Conservation (phyloP, 2,329 filamentous ascomycete genomes). For the Exophiala phaeomuriformis region DNA sequence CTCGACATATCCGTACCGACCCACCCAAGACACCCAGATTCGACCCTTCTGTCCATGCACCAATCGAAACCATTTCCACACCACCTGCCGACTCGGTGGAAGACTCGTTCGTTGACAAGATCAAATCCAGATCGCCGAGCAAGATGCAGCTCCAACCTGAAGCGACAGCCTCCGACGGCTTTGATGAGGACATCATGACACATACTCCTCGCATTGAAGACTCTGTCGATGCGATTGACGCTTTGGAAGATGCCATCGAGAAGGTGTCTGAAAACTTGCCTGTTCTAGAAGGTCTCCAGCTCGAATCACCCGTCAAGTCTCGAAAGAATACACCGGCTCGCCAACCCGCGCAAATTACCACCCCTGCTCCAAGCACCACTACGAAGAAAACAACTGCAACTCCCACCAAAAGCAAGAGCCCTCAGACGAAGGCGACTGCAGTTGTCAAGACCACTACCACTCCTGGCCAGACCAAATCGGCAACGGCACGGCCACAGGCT, state of each 20-base stretch:
- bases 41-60: slow-evolving; percentile 25
- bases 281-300: slow-evolving; percentile 17
- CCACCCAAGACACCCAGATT: slow-evolving; percentile 27
- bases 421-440: slow-evolving; percentile 16
- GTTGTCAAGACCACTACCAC: slow-evolving; percentile 5
- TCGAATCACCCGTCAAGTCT: slow-evolving; percentile 22
- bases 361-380: not conserved
- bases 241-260: slow-evolving; percentile 47
- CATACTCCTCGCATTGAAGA: slow-evolving; percentile 34
- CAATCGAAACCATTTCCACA: slow-evolving; percentile 4
- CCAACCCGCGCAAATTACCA: not conserved
- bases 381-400: slow-evolving; percentile 13
- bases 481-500: not conserved
- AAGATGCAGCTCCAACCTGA: slow-evolving; percentile 16
- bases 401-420: slow-evolving; percentile 26
- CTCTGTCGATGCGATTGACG: slow-evolving; percentile 46
- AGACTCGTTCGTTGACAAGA: slow-evolving; percentile 30
- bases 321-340: slow-evolving; percentile 11
- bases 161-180: slow-evolving; percentile 15
- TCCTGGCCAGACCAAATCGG: slow-evolving; percentile 5
- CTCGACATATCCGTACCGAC: not conserved
- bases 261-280: slow-evolving; percentile 38
- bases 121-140: slow-evolving; percentile 27
- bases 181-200: slow-evolving; percentile 20
- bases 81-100: slow-evolving; percentile 14